Conservation (phyloP, 163 green algal genomes). For the Prototheca stagnorum region DNA sequence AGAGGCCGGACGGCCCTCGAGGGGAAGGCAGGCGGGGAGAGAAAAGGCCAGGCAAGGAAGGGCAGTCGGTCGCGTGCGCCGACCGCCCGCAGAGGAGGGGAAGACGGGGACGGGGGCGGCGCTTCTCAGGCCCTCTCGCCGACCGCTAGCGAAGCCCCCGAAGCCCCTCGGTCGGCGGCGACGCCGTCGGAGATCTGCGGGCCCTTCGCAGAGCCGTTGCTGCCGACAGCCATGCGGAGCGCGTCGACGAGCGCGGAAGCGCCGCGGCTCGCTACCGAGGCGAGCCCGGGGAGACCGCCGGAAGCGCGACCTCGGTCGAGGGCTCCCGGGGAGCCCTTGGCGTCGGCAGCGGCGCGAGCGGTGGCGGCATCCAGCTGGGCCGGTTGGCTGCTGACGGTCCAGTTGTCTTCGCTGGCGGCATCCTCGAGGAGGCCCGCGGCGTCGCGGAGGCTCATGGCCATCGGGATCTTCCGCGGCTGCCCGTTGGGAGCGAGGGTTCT, state of each 20-base stretch:
- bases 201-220: conserved; percentile 12
- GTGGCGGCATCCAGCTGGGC: no score
- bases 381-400: conserved; percentile 13
- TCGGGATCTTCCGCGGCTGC: conserved; percentile 68
- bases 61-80: background rate
- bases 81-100: background rate
- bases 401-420: conserved; percentile 5
- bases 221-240: conserved; percentile 18
- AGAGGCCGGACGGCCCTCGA: no score
- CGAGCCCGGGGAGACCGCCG: conserved; percentile 11
- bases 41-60: background rate
- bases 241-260: conserved; percentile 24
- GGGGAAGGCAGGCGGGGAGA: no score
- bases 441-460: conserved; percentile 30
- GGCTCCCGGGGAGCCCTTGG: background rate
- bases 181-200: background rate
- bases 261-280: conserved; percentile 11
- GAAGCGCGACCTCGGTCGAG: no score
- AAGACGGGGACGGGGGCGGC: background rate
- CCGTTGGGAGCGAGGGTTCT: conserved; percentile 63
- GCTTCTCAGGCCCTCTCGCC: no score
- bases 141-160: no score
- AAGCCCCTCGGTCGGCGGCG: background rate
- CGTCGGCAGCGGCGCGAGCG: conserved; percentile 1
- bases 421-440: conserved; percentile 12